A percentile compares a stretch with the other conserved stretches of the same genome.
Evolutionary conservation across 139 green algal genomes (phyloP).

Genomic region (Nannochloris sp.): DNA sequence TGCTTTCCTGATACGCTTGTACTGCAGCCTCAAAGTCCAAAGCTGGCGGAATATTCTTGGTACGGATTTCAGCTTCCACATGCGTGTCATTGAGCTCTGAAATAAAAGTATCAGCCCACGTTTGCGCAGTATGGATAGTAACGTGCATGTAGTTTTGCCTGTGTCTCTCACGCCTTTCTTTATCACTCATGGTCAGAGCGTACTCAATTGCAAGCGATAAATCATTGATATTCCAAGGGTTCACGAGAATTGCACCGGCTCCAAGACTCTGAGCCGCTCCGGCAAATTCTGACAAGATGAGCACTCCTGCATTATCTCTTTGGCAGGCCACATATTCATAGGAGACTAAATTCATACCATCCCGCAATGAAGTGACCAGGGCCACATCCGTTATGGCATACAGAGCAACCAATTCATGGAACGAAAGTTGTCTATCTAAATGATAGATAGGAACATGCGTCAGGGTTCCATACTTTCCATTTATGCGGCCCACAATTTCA

Average conservation of each 20-base stretch:
- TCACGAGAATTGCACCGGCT: slow-evolving; percentile 92
- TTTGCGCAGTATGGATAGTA: slow-evolving; percentile 72
- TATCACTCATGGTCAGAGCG: slow-evolving; percentile 70
- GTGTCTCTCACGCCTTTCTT: slow-evolving; percentile 84
- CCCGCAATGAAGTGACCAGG: slow-evolving; percentile 71
- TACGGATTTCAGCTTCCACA: slow-evolving; percentile 90
- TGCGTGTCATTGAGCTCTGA: slow-evolving; percentile 97
- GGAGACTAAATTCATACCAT: slow-evolving; percentile 92
- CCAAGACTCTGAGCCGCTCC: slow-evolving; percentile 78
- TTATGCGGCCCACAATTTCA: slow-evolving; percentile 99
- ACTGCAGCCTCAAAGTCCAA: slow-evolving; percentile 48
- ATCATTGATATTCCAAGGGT: slow-evolving; percentile 98
- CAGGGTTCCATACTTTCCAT: slow-evolving; percentile 92
- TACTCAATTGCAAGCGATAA: slow-evolving; percentile 79
- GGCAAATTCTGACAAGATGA: slow-evolving; percentile 97
- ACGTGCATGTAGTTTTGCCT: slow-evolving; percentile 95
- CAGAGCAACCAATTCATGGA: slow-evolving; percentile 92
- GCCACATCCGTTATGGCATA: slow-evolving; percentile 84
- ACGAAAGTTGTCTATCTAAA: slow-evolving; percentile 80
- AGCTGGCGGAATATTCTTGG: slow-evolving; percentile 68
- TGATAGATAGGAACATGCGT: slow-evolving; percentile 98
- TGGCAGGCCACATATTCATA: slow-evolving; percentile 90
- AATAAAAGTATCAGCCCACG: slow-evolving; percentile 98
- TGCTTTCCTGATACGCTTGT: slow-evolving; percentile 32
- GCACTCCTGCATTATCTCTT: slow-evolving; percentile 77